These are phyloP conservation scores for Boletus insuetus DNA, from an alignment of 768 basidiomycete species.

Conservation along the genomic window DNA sequence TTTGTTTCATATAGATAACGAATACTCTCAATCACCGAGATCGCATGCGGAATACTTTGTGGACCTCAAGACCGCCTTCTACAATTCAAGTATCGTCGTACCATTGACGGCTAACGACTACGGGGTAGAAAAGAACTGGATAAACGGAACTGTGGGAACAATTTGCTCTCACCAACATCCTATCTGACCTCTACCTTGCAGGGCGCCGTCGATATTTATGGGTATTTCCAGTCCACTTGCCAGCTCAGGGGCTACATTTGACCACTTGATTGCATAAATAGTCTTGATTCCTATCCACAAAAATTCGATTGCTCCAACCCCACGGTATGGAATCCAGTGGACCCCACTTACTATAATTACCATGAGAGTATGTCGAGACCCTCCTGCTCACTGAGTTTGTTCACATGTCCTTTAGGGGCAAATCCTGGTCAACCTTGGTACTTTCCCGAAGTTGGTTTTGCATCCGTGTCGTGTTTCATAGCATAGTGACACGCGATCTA, in stretches of 20 bases:
- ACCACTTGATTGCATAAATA: constrained; percentile 16
- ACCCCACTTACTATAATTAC: constrained; percentile 61
- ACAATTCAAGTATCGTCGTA: constrained; percentile 55
- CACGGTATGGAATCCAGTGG: constrained; percentile 59
- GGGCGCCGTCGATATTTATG: constrained; percentile 71
- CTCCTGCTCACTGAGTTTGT: background rate
- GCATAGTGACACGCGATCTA: constrained; percentile 28
- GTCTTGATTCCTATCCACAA: constrained; percentile 73
- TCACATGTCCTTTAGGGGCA: constrained; percentile 36
- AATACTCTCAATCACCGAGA: constrained; percentile 55
- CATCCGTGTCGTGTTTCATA: background rate
- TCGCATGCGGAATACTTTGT: constrained; percentile 56
- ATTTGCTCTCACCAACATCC: background rate
- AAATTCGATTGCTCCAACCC: constrained; percentile 80
- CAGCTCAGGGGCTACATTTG: background rate
- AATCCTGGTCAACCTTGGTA: constrained; percentile 62
- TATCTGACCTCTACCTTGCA: constrained; percentile 20
- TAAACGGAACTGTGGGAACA: constrained; percentile 61
- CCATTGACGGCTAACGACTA: constrained; percentile 78
- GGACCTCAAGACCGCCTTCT: constrained; percentile 57
- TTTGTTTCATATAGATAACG: constrained; percentile 54
- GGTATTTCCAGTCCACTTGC: constrained; percentile 37
- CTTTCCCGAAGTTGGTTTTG: constrained; percentile 56
- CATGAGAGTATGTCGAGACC: constrained; percentile 39
- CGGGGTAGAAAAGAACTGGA: constrained; percentile 53